Evolutionary conservation across 768 basidiomycete species (phyloP).

Genomic region (Rhodotorula diobovata): DNA sequence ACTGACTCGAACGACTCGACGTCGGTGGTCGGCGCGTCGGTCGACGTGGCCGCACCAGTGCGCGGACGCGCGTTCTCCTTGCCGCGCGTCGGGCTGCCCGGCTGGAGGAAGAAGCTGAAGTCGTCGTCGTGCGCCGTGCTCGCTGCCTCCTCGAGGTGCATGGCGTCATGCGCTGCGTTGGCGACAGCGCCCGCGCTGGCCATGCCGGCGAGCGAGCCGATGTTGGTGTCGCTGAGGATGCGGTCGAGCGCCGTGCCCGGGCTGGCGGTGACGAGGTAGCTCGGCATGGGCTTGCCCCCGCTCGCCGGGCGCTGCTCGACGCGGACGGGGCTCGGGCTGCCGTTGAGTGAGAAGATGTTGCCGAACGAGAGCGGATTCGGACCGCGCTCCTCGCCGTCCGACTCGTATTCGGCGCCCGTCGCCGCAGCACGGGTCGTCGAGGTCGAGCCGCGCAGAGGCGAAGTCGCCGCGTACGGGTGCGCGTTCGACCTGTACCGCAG

Average conservation of each 20-base stretch:
- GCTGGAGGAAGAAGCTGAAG: slow-evolving; percentile 30
- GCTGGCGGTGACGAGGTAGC: slow-evolving; percentile 39
- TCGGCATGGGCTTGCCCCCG: slow-evolving; percentile 13
- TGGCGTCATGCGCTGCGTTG: background rate
- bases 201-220: slow-evolving; percentile 13
- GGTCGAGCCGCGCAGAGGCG: slow-evolving; percentile 20
- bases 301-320: background rate
- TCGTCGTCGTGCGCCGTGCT: background rate
- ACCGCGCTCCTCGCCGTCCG: slow-evolving; percentile 13
- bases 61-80: slow-evolving; percentile 31
- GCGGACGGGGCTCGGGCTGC: slow-evolving; percentile 28
- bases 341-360: slow-evolving; percentile 14
- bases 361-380: slow-evolving; percentile 16
- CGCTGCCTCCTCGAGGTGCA: slow-evolving; percentile 13
- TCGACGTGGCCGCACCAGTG: background rate
- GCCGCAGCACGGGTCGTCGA: background rate
- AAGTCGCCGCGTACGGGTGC: slow-evolving; percentile 13
- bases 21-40: slow-evolving; percentile 16
- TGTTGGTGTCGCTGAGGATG: slow-evolving; percentile 38
- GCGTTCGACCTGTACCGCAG: background rate
- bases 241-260: slow-evolving; percentile 39
- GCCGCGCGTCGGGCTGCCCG: slow-evolving; percentile 14
- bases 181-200: background rate
- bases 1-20: slow-evolving; percentile 34
- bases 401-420: slow-evolving; percentile 2